Evolutionary conservation across 2,329 filamentous ascomycete genomes (phyloP).

Genomic region (Zymoseptoria brevis): DNA sequence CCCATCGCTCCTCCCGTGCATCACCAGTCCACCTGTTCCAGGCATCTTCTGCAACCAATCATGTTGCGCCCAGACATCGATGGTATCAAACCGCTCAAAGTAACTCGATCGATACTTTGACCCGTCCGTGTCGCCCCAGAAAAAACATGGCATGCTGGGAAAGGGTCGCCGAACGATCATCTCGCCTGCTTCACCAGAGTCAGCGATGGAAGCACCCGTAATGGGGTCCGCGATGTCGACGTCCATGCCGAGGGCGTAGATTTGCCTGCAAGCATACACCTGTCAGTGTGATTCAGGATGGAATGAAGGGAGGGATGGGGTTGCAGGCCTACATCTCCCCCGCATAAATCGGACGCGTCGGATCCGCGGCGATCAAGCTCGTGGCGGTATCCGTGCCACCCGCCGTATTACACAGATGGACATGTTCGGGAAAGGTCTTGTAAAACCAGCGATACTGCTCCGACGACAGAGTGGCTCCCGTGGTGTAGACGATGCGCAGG

Average conservation of each 20-base stretch:
- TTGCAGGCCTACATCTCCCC: slow-evolving; percentile 33
- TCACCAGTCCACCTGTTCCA: slow-evolving; percentile 34
- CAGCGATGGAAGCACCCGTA: slow-evolving; percentile 30
- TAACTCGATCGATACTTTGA: slow-evolving; percentile 39
- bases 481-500: slow-evolving; percentile 39
- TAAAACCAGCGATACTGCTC: slow-evolving; percentile 43
- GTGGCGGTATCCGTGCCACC: slow-evolving; percentile 44
- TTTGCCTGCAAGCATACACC: slow-evolving; percentile 21
- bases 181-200: slow-evolving; percentile 35
- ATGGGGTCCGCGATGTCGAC: slow-evolving; percentile 39
- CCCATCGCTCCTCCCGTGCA: slow-evolving; percentile 41
- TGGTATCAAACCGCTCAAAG: slow-evolving; percentile 35
- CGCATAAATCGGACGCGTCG: slow-evolving; percentile 35
- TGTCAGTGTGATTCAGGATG: too few relatives aligned
- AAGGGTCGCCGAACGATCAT: slow-evolving; percentile 41
- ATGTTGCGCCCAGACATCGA: slow-evolving; percentile 39
- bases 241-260: slow-evolving; percentile 39
- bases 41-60: slow-evolving; percentile 40
- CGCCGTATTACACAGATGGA: slow-evolving; percentile 38
- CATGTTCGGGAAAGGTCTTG: slow-evolving; percentile 30
- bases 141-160: slow-evolving; percentile 37
- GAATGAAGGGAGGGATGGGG: neutral
- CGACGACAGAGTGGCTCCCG: slow-evolving; percentile 37
- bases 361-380: slow-evolving; percentile 38
- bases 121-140: slow-evolving; percentile 37